Conservation (phyloP, 2,329 filamentous ascomycete species). For the Botrytis byssoidea region DNA sequence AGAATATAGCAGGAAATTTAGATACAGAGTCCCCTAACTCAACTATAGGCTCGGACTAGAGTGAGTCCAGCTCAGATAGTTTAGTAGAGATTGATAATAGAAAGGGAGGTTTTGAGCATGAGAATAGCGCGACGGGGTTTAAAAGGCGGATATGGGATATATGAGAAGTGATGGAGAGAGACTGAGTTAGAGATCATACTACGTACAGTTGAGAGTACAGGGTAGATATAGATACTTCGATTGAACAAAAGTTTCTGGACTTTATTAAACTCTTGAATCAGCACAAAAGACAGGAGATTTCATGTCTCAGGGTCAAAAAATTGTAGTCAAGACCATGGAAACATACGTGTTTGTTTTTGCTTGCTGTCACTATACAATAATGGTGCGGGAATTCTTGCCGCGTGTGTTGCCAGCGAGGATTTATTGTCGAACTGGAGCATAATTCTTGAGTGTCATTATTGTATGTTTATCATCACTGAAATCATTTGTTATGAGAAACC, state of each 20-base stretch:
- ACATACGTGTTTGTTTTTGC: too few relatives aligned
- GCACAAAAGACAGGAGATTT: not conserved
- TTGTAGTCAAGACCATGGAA: too few relatives aligned
- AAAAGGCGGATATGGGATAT: too few relatives aligned
- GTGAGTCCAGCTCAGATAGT: not conserved
- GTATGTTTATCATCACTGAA: not conserved
- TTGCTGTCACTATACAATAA: too few relatives aligned
- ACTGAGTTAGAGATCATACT: not conserved
- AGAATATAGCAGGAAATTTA: too few relatives aligned
- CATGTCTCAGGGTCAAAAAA: rapidly evolving
- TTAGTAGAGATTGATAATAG: not conserved
- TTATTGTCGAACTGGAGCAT: not conserved
- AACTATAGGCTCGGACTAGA: not conserved
- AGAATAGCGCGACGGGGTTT: not conserved
- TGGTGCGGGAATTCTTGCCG: too few relatives aligned
- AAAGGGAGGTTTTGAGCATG: not conserved
- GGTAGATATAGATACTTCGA: not conserved
- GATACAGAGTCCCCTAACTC: too few relatives aligned
- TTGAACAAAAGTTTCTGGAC: rapidly evolving
- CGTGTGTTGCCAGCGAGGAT: not conserved
- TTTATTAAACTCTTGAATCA: not conserved
- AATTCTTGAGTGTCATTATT: not conserved
- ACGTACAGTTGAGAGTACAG: not conserved
- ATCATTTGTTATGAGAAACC: not conserved
- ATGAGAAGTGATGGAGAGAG: not conserved